These are phyloP conservation scores for Penicillium janthinellum DNA, from an alignment of 2,329 filamentous ascomycete species.

Conservation along the genomic window DNA sequence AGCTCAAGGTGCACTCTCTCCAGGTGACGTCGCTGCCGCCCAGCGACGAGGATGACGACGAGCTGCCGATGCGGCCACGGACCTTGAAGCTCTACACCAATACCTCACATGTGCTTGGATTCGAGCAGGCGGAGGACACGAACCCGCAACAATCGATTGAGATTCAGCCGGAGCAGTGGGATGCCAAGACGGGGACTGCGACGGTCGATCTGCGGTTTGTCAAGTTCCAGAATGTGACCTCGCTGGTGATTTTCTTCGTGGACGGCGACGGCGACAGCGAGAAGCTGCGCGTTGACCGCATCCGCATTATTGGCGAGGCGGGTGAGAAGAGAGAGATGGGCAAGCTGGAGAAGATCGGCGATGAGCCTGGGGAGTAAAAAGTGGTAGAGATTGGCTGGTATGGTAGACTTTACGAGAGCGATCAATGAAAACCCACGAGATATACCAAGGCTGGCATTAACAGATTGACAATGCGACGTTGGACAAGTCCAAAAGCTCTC, in stretches of 20 bases:
- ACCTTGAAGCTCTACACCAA: slow-evolving; percentile 87
- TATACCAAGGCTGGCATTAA: neutral
- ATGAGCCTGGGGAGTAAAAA: slow-evolving; percentile 65
- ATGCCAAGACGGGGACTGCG: slow-evolving; percentile 68
- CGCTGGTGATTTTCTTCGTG: slow-evolving; percentile 82
- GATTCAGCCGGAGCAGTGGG: slow-evolving; percentile 78
- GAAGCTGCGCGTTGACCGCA: slow-evolving; percentile 70
- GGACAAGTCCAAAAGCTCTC: neutral
- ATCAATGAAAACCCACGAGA: neutral
- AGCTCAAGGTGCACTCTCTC: slow-evolving; percentile 82
- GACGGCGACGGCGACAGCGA: slow-evolving; percentile 82
- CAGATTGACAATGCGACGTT: neutral
- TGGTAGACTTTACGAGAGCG: slow-evolving; percentile 1
- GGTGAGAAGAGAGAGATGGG: slow-evolving; percentile 92
- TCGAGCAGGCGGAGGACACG: slow-evolving; percentile 89
- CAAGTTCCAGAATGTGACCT: slow-evolving; percentile 94
- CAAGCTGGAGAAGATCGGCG: slow-evolving; percentile 91
- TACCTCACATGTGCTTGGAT: slow-evolving; percentile 84
- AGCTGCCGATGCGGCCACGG: slow-evolving; percentile 76
- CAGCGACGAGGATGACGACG: slow-evolving; percentile 63
- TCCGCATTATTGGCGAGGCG: slow-evolving; percentile 76
- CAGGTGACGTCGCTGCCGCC: slow-evolving; percentile 68
- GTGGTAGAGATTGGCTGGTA: neutral
- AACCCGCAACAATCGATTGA: slow-evolving; percentile 77
- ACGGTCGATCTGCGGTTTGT: slow-evolving; percentile 80